Evolutionary conservation across 2,329 filamentous ascomycete species (phyloP), one percentile per base, ranked within the genome.

Genomic region (Shiraia bambusicola): DNA sequence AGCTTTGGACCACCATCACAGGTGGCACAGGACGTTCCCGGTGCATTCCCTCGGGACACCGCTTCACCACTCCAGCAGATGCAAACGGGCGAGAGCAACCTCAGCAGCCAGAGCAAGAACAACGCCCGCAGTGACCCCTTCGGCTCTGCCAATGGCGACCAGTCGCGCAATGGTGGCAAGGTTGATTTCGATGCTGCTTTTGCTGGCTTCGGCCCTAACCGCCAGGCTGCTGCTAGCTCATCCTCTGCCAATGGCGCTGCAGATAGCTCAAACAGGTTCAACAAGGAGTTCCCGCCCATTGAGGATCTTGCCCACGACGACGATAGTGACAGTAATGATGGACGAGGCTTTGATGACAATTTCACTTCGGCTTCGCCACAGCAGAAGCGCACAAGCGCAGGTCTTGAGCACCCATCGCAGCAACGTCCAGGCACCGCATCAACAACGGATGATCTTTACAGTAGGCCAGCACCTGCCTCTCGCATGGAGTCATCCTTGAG

Each of bases 261-360:
- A 24, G 53, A 65, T 24, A 56, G 54, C 45, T 61, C 78, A 2
- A 74, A 70, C 40, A 72, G 67, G 29, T 86, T 88, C 57, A 79
- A 83, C 60, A 78, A 82, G 15, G 93, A 97, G 64, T 97, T 97
- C 63, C 93, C 93, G 24, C 93, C 92, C 1, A 95, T 97, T 46
- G 84, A 86, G n/a, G 88, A 92, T 64, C 72, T 96, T 43, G 86
- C 87, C 48, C 79, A 82, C 22, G 86, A 91, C 42, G 88, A 92
- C 16, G 86, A 94, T n/a, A 91, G 87, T 22, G 89, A 94, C 46
- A 69, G 67, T 40, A 72, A 71, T 15, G 80, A 81, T 34, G 89
- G 88, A 29, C 73, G 72, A 56, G 89, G 91, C 0, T 97, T 97
- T 62, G 92, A 94, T 35, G 93, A 98, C 63, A 86, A 96, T 67